Evolutionary conservation across 2,329 filamentous ascomycete genomes (phyloP), one percentile per base, ranked within the genome.

Genomic region (Colletotrichum sp.): DNA sequence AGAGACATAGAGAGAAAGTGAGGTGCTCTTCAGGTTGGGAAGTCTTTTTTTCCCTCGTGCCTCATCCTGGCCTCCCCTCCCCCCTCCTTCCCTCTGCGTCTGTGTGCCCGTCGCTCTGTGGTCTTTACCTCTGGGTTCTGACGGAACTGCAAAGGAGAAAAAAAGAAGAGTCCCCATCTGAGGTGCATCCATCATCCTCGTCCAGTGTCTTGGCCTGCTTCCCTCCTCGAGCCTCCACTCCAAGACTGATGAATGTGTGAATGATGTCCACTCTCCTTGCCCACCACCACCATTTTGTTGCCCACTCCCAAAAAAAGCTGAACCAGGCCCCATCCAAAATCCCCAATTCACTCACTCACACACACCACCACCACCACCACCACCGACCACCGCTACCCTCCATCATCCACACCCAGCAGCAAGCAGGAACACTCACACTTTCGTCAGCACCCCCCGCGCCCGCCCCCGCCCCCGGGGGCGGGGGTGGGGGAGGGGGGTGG

Each of bases 161-260:
- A 9, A 12, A 10, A 4, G 3, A 48, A 21, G 5, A n/a, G 2
- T 52, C 43, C 28, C 52, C 66, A 43, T 68, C n/a, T 55, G 28
- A 66, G 55, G 63, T 67, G 55, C 72, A 75, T 55, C 68, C 60
- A 67, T 61, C 61, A 71, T 74, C 71, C 71, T 70, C 71, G 65
- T 64, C 32, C 34, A 57, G 52, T 61, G 13, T 24, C 48, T 26
- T 21, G 36, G 30, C n/a, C 5, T 24, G 26, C 21, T 70, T 52
- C 68, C 68, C 48, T 52, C 43, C 43, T 63, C 68, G 28, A 70
- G 68, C 34, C 70, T 60, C 70, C 63, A 72, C 65, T 34, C 60
- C n/a, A 66, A 18, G 32, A 64, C 55, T 63, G 52, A 34, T 61
- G 64, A 61, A 57, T 72, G 69, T 69, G 59, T 68, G 60, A 57